A percentile compares a stretch with the other conserved stretches of the same genome.
phyloP scores from a whole-genome alignment of 2,329 filamentous ascomycete species.

The Fusarium sp. region DNA sequence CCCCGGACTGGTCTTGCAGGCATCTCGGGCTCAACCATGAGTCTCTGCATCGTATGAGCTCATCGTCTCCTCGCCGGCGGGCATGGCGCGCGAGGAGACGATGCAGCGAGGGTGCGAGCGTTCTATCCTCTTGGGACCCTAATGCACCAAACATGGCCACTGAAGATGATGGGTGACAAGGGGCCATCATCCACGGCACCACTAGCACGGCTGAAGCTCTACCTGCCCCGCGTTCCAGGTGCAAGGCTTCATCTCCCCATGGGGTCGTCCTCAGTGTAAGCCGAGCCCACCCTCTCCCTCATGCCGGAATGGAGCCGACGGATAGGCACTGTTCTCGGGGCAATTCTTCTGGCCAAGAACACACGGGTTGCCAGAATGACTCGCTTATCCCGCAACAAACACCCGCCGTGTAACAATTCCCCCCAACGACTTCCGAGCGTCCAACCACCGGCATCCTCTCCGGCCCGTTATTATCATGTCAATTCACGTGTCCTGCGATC shows the following conservation, averaged over 20 bases:
- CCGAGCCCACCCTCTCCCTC: constrained; percentile 32
- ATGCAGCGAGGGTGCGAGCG: not conserved
- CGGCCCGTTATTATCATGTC: not conserved
- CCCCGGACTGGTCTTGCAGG: constrained; percentile 19
- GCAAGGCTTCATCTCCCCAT: constrained; percentile 36
- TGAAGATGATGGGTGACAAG: not conserved
- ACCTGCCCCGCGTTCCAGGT: constrained; percentile 25
- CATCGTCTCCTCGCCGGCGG: not conserved
- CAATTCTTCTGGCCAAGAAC: constrained; percentile 3
- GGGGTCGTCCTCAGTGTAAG: constrained; percentile 32
- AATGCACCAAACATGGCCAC: constrained; percentile 10
- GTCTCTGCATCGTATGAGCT: constrained; percentile 38
- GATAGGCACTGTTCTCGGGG: constrained; percentile 2
- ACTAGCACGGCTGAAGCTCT: constrained; percentile 18
- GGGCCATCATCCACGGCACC: constrained; percentile 3
- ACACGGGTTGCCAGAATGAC: not conserved
- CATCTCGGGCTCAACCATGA: constrained; percentile 32
- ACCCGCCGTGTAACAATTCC: not conserved
- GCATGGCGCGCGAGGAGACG: too few relatives aligned
- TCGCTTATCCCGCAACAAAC: constrained; percentile 7
- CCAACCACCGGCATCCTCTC: not conserved
- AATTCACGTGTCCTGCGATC: not conserved
- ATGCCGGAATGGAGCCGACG: constrained; percentile 25
- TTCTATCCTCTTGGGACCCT: constrained; percentile 19
- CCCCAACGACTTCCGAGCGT: not conserved